A percentile compares a stretch with the other conserved stretches of the same genome.
These are phyloP conservation scores for Lactifluus piperatus DNA, from an alignment of 768 basidiomycete genomes.

Conservation along the genomic window DNA sequence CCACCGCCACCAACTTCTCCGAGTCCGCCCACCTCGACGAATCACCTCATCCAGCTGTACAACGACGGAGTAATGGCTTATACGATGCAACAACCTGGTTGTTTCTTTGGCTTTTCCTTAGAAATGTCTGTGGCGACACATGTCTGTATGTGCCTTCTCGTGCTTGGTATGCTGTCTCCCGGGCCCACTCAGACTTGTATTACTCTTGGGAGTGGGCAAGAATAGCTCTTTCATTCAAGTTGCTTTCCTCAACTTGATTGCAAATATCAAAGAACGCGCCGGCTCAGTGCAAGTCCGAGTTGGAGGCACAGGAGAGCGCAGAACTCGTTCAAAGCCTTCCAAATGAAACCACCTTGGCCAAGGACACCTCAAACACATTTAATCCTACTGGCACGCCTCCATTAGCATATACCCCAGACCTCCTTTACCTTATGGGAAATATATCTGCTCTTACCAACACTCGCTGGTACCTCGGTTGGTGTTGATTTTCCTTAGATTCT, in stretches of 20 bases:
- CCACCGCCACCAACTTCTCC: conserved; percentile 48
- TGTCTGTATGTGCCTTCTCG: conserved; percentile 40
- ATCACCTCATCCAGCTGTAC: conserved; percentile 38
- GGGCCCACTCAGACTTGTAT: neutral
- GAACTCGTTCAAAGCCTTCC: conserved; percentile 40
- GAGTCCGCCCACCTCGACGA: conserved; percentile 32
- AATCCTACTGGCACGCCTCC: conserved; percentile 62
- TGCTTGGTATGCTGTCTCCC: neutral
- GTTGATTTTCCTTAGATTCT: neutral
- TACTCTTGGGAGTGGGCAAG: conserved; percentile 36
- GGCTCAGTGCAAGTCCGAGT: conserved; percentile 59
- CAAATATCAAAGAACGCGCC: conserved; percentile 55
- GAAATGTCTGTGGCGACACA: conserved; percentile 66
- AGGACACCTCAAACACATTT: conserved; percentile 29
- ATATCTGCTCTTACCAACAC: conserved; percentile 50
- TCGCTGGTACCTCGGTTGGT: conserved; percentile 54
- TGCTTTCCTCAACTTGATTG: conserved; percentile 73
- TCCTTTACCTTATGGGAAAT: conserved; percentile 57
- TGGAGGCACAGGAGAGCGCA: conserved; percentile 66
- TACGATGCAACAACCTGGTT: conserved; percentile 39
- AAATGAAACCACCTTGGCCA: conserved; percentile 42
- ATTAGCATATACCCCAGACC: conserved; percentile 51
- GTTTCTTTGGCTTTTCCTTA: conserved; percentile 67
- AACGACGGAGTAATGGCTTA: conserved; percentile 26
- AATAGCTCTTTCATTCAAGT: conserved; percentile 48